Base-by-base conservation (phyloP, 371 early-diverging fungal species). In the Encephalitozoon cuniculi region DNA sequence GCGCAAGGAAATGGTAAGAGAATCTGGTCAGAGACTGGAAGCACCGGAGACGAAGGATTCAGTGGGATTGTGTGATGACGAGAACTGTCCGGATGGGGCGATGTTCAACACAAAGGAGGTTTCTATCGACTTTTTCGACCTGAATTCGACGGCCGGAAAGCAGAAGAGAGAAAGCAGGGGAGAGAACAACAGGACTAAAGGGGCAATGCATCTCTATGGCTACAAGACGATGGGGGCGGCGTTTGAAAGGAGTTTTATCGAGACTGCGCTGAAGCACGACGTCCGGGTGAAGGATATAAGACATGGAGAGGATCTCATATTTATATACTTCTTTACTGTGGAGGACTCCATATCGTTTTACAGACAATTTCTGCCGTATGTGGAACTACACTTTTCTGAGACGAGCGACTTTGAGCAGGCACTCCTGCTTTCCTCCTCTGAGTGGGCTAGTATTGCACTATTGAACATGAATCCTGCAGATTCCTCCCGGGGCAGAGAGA, bases 331-430 rank as follows among this genome's bases (percentile, higher is more conserved):
- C 64, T 67, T 52, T 26, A 67, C 34, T 9, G 39, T 74, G 21
- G 28, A 41, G 11, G 81, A 80, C 37, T 30, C 81, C 23, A 41
- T 80, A 40, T 74, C 76, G 18, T 80, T 77, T 59, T 80, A 80
- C 63, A 59, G 55, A 37, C 81, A 80, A 34, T 77, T 74, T 69
- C 52, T 34, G 28, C 54, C 37, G 1, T 39, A 63, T 39, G 40
- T 64, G 9, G 67, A 72, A 59, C 26, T 80, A 39, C 34, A 53
- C n/a, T 80, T 80, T 72, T 32, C 37, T 18, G 25, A 54, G 18
- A 1, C 49, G 4, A 54, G n/a, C 49, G 44, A 70, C 23, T 66
- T 52, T 71, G 44, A 55, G 28, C 23, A 68, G 3, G 26, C 34
- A 23, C 11, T 28, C 5, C 12, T 23, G 4, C 28, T 54, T n/a